Evolutionary conservation across 2,329 filamentous ascomycete species (phyloP), one percentile per base, ranked within the genome.

Genomic region (Lojkania enalia): DNA sequence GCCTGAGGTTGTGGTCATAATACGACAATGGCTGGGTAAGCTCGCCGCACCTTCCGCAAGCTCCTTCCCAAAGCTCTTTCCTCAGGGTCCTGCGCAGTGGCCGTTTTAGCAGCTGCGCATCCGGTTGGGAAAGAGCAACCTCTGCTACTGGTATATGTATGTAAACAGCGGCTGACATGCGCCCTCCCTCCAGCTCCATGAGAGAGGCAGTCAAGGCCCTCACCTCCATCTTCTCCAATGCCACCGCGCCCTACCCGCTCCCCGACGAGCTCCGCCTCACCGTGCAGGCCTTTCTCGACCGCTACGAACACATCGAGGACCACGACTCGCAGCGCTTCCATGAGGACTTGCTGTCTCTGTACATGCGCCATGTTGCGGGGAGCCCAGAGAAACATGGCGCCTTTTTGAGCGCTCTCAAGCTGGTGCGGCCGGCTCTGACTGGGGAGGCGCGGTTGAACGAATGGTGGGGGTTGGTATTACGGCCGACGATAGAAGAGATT

Each of bases 391-490:
- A 82, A 54, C 79, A 81, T 62, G 82, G 80, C 6, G 72, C 82
- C n/a, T 94, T 91, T 69, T 75, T 91, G 14, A 78, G 79, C 38
- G 77, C 88, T 35, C 71, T 92, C 43, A 79, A 81, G 35, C 78
- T 77, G 30, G 73, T 92, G 25, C 77, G 83, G 18, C 82, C 85
- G 2, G 78, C 79, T 9, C 77, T 94, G 42, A 78, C 77, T 44
- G 82, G 82, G 9, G 78, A 84, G 2, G 76, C 80, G 23, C 80
- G 84, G 43, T 69, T 88, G 42, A 70, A 84, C 43, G 78, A 84
- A 47, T 94, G 88, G 88, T 90, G 87, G 79, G 81, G 87, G 35
- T 71, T 79, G 51, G 73, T 85, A 12, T 68, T 84, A 15, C 74
- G 76, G 35, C 81, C 83, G 0, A 76, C 81, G 12, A 63, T 83